Base-by-base conservation (phyloP, 495 filamentous ascomycete genomes). In the Lasiosphaeria hispida region DNA sequence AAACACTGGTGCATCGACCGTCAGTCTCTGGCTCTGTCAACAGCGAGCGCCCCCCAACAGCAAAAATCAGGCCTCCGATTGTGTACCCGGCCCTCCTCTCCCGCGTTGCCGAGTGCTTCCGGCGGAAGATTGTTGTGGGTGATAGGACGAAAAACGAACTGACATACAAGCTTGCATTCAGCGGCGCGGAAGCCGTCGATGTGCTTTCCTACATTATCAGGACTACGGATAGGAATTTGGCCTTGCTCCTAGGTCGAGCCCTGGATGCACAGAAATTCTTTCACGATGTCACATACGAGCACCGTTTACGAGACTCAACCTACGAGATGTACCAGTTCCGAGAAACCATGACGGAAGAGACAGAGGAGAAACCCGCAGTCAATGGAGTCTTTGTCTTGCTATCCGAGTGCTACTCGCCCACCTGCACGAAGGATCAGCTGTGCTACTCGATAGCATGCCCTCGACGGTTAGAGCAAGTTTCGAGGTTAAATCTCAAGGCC, bases 381-480 rank as follows among this genome's bases (percentile, higher is more conserved):
- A 96, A 99, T 67, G 95, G 95, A 49, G 92, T 99, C 5, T 99
- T 99, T 68, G 96, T 94, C 1, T 77, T 99, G 53, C 75, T 97
- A 8, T 96, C 92, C 1, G 95, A 99, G 72, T 99, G 95, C 69
- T 99, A 99, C 69, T 96, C 92, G 34, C 95, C 95, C 17, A 99
- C 95, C 0, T 99, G 95, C 70, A 99, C 89, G 11, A 83, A 87
- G 42, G 92, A 97, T 67, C 90, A 88, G 48, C 82, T 99, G 10
- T 99, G 95, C 73, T 99, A 99, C 72, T 97, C 94, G 1, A 99
- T 99, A 68, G 95, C 95, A 53, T 99, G 95, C 69, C 95, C 95
- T 4, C 83, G 93, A 64, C 80, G 95, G 65, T 76, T 99, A 38
- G 95, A 99, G 73, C 95, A 99, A 72, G 93, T 97, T 63, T 91